Evolutionary conservation across 805 yeast genomes (phyloP).

Genomic region (Kodamaea laetipori): DNA sequence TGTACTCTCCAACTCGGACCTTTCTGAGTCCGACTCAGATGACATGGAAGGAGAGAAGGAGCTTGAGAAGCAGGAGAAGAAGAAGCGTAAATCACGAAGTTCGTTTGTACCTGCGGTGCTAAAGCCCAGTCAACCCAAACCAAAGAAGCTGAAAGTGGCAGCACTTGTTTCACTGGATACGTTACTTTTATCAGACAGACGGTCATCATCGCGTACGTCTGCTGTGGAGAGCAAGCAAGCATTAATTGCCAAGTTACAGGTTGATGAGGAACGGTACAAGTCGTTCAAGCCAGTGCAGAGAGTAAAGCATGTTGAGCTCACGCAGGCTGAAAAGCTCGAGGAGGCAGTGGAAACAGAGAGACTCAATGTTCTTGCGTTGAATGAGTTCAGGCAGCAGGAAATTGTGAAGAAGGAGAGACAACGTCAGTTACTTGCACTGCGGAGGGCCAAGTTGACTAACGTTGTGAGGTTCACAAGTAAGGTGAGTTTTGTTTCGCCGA

Average conservation of each 20-base stretch:
- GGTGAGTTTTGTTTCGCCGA: slow-evolving; percentile 58
- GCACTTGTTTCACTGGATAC: slow-evolving; percentile 45
- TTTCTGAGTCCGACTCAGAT: slow-evolving; percentile 52
- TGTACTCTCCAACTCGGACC: slow-evolving; percentile 57
- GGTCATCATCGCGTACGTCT: slow-evolving; percentile 76
- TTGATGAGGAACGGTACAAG: slow-evolving; percentile 63
- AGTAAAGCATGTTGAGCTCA: slow-evolving; percentile 50
- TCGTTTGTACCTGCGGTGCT: slow-evolving; percentile 23
- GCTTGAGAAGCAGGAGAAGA: slow-evolving; percentile 48
- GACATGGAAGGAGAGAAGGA: slow-evolving; percentile 73
- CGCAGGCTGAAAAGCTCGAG: slow-evolving; percentile 72
- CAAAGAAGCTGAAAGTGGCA: slow-evolving; percentile 26
- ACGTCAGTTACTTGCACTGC: slow-evolving; percentile 67
- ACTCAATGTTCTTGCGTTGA: slow-evolving; percentile 69
- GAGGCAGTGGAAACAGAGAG: slow-evolving; percentile 88
- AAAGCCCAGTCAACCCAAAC: slow-evolving; percentile 16
- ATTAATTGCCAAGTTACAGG: slow-evolving; percentile 69
- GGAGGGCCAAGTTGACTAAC: slow-evolving; percentile 59
- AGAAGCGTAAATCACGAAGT: slow-evolving; percentile 30
- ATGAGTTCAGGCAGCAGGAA: slow-evolving; percentile 82
- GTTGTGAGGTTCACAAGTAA: slow-evolving; percentile 55
- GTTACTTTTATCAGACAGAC: slow-evolving; percentile 53
- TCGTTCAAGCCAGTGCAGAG: slow-evolving; percentile 44
- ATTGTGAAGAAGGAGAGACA: slow-evolving; percentile 75
- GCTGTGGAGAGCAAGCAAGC: slow-evolving; percentile 77